These are phyloP conservation scores for Lecanicillium sp. DNA, from an alignment of 2,329 filamentous ascomycete species.

Conservation along the genomic window DNA sequence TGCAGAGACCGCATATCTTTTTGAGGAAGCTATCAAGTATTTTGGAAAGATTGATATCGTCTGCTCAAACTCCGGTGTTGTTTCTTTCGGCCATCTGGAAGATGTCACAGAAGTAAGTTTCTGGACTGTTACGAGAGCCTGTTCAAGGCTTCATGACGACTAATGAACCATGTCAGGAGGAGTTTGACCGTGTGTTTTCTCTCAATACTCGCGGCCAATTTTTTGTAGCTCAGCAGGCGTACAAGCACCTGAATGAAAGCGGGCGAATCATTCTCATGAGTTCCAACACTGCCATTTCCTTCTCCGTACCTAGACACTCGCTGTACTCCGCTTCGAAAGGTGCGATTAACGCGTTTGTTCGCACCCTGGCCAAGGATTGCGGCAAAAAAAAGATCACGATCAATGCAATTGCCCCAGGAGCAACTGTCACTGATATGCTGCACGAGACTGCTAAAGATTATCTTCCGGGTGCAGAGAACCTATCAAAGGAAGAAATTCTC, in stretches of 20 bases:
- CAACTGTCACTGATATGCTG: conserved; percentile 65
- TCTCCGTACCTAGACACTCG: conserved; percentile 63
- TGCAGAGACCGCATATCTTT: conserved; percentile 55
- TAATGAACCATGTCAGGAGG: no score
- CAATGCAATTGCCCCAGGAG: conserved; percentile 61
- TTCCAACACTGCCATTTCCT: conserved; percentile 61
- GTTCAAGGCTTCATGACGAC: no score
- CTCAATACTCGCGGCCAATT: conserved; percentile 65
- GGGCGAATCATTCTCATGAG: conserved; percentile 70
- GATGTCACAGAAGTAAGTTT: conserved; percentile 52
- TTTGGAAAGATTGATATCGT: conserved; percentile 66
- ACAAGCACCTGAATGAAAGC: conserved; percentile 61
- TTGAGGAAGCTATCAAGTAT: conserved; percentile 54
- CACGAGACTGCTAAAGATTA: conserved; percentile 58
- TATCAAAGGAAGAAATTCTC: no score
- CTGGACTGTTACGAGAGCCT: no score
- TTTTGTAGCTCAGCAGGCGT: conserved; percentile 65
- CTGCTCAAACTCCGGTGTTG: conserved; percentile 64
- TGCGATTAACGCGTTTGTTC: conserved; percentile 70
- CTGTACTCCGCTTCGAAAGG: conserved; percentile 73
- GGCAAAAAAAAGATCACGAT: conserved; percentile 62
- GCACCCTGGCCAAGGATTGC: conserved; percentile 66
- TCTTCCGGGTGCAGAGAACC: conserved; percentile 51
- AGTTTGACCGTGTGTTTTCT: conserved; percentile 65
- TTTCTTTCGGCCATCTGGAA: conserved; percentile 62